phyloP scores from a whole-genome alignment of 441 rosid species.

The Sinapis alba region DNA sequence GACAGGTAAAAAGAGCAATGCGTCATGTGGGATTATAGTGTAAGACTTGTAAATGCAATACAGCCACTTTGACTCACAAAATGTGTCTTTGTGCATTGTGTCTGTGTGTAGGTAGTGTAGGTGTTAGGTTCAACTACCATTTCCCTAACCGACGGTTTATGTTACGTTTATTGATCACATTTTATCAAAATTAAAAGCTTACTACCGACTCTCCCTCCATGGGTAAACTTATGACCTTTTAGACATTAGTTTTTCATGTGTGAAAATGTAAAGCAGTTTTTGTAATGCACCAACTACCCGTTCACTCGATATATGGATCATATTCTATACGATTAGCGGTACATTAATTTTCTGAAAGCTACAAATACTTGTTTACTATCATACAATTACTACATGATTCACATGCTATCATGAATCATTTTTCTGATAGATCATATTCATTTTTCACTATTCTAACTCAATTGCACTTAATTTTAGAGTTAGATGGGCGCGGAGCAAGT shows the following conservation, averaged over 20 bases:
- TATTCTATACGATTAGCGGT: no score
- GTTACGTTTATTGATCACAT: not conserved
- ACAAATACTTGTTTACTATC: no score
- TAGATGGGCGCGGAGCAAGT: no score
- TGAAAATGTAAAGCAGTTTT: not conserved
- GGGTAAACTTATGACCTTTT: not conserved
- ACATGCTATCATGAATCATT: no score
- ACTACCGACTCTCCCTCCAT: not conserved
- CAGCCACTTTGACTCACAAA: constrained; percentile 28
- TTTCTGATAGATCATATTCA: no score
- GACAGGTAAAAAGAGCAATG: constrained; percentile 35
- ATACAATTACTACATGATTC: no score
- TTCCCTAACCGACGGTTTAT: constrained; percentile 29
- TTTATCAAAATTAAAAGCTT: not conserved
- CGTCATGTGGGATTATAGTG: constrained; percentile 19
- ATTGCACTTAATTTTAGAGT: no score
- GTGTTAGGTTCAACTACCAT: constrained; percentile 43
- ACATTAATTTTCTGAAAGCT: no score
- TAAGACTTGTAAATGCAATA: constrained; percentile 20
- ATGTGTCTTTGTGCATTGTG: not conserved
- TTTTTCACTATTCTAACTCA: no score
- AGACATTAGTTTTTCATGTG: not conserved
- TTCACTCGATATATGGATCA: no score
- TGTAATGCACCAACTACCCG: no score
- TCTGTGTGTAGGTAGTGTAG: constrained; percentile 1